Evolutionary conservation across 805 yeast species (phyloP).

Genomic region (Pichia sporocuriosa): DNA sequence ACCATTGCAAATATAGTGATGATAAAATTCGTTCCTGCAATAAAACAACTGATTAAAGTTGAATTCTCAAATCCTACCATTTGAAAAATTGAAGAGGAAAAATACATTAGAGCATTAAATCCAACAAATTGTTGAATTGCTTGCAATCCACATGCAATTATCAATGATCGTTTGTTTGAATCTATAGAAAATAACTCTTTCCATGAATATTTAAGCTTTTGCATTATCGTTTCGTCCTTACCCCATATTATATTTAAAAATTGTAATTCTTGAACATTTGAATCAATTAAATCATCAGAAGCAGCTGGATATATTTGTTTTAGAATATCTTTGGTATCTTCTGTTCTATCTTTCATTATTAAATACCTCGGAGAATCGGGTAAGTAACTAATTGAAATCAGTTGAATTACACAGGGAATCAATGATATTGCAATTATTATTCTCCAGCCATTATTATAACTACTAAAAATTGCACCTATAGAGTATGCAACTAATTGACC

Average conservation of each 20-base stretch:
- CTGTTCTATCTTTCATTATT: slow-evolving; percentile 37
- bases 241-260: slow-evolving; percentile 25
- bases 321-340: slow-evolving; percentile 36
- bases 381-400: slow-evolving; percentile 38
- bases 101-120: slow-evolving; percentile 52
- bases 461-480: slow-evolving; percentile 43
- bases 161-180: slow-evolving; percentile 45
- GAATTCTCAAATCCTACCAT: slow-evolving; percentile 46
- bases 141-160: slow-evolving; percentile 51
- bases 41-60: slow-evolving; percentile 46
- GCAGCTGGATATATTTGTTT: slow-evolving; percentile 33
- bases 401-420: slow-evolving; percentile 44
- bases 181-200: slow-evolving; percentile 35
- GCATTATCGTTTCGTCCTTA: slow-evolving; percentile 15
- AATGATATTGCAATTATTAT: slow-evolving; percentile 43
- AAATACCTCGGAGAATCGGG: slow-evolving; percentile 53
- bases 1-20: slow-evolving; percentile 44
- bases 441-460: slow-evolving; percentile 44
- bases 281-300: slow-evolving; percentile 31
- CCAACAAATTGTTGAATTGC: slow-evolving; percentile 54
- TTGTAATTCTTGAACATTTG: slow-evolving; percentile 39
- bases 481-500: slow-evolving; percentile 50
- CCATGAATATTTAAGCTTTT: slow-evolving; percentile 31
- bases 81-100: slow-evolving; percentile 48
- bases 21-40: slow-evolving; percentile 50